Percentiles rank a stretch among this genome's conserved stretches.
Evolutionary conservation across 441 rosid genomes (phyloP).

Genomic region (Aquilaria agallochum): DNA sequence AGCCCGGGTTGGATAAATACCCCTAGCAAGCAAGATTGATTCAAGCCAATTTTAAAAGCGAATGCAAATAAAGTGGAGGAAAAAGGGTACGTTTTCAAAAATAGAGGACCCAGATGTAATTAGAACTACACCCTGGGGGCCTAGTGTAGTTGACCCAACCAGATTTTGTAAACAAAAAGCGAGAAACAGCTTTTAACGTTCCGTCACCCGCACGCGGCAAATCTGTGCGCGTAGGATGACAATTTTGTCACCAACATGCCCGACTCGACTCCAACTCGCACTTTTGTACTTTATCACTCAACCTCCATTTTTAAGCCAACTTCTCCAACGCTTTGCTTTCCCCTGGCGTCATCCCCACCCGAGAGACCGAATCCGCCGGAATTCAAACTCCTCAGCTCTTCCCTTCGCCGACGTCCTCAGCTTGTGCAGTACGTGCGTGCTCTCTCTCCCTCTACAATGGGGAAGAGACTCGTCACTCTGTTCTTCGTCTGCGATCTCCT

Average conservation of each 20-base stretch:
- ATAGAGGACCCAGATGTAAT: no score
- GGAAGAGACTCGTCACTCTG: slow-evolving; percentile 31
- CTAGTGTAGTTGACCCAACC: no score
- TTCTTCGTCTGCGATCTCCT: slow-evolving; percentile 35
- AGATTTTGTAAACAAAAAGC: no score
- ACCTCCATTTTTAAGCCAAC: slow-evolving; percentile 2
- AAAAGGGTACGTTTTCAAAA: no score
- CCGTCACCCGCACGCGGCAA: neutral
- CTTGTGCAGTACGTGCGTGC: neutral
- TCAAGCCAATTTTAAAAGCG: no score
- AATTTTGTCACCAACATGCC: neutral
- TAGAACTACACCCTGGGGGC: no score
- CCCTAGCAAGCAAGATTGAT: no score
- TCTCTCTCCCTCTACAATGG: slow-evolving; percentile 21
- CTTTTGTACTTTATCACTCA: slow-evolving; percentile 7
- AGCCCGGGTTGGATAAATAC: no score
- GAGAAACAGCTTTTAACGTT: no score
- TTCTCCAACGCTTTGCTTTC: neutral
- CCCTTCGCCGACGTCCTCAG: neutral
- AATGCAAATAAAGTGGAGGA: no score
- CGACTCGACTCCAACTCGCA: neutral
- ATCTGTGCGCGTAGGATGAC: slow-evolving; percentile 3
- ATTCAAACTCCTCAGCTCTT: neutral
- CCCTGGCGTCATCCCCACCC: slow-evolving; percentile 8
- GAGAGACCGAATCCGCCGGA: slow-evolving; percentile 1